phyloP scores from a whole-genome alignment of 2,329 filamentous ascomycete genomes.

The Diaporthe vaccinii region DNA sequence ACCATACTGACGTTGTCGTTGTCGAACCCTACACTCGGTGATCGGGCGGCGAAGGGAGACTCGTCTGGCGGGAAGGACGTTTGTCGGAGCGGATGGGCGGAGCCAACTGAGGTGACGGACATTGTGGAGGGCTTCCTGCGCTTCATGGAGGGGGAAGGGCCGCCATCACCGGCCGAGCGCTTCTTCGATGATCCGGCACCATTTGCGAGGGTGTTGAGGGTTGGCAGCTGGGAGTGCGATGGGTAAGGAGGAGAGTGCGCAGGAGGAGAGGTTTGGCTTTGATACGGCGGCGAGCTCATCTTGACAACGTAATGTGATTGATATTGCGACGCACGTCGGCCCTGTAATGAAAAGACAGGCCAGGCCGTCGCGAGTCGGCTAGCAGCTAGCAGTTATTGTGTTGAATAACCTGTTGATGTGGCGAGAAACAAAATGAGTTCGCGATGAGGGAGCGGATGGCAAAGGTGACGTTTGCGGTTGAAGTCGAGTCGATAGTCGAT shows the following conservation, averaged over 20 bases:
- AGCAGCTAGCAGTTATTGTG: not conserved
- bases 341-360: not conserved
- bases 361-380: too few species aligned
- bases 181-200: conserved; percentile 68
- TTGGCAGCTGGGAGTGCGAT: conserved; percentile 63
- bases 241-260: conserved; percentile 69
- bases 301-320: conserved; percentile 31
- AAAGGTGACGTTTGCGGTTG: not conserved
- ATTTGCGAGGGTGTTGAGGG: conserved; percentile 42
- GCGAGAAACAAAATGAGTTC: too few species aligned
- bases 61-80: conserved; percentile 83
- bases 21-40: conserved; percentile 71
- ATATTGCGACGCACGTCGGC: not conserved
- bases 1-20: conserved; percentile 72
- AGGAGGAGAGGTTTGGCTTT: conserved; percentile 58
- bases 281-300: conserved; percentile 70
- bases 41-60: conserved; percentile 69
- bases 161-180: conserved; percentile 66
- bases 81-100: conserved; percentile 80
- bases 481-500: not conserved
- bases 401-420: not conserved
- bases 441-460: not conserved
- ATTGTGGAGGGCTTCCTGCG: conserved; percentile 79
- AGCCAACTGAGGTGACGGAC: conserved; percentile 64
- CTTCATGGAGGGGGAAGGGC: conserved; percentile 66